Percentiles rank a stretch among this genome's conserved stretches.
Evolutionary conservation across 805 yeast species (phyloP).

Genomic region (Cyberlindnera mississippiensis): DNA sequence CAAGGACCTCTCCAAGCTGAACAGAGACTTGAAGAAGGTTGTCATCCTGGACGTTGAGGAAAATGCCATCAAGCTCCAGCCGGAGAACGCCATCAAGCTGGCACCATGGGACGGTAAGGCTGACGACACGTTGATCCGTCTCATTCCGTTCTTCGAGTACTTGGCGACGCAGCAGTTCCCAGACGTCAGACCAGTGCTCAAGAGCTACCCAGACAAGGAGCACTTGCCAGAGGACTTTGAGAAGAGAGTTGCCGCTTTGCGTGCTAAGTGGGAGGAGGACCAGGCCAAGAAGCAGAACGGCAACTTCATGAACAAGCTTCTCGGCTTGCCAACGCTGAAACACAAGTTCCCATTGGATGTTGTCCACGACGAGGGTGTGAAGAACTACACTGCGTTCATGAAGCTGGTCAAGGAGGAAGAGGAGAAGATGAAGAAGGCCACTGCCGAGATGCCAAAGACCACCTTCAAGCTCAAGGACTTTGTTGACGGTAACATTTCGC

Average conservation of each 20-base stretch:
- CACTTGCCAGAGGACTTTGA: constrained; percentile 76
- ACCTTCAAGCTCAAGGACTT: constrained; percentile 80
- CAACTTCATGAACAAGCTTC: constrained; percentile 52
- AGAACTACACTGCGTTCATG: constrained; percentile 79
- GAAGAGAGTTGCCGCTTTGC: constrained; percentile 69
- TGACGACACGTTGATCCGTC: constrained; percentile 72
- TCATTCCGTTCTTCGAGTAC: constrained; percentile 93
- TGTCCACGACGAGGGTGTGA: constrained; percentile 89
- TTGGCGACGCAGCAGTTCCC: constrained; percentile 79
- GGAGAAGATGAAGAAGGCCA: constrained; percentile 46
- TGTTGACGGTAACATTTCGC: constrained; percentile 73
- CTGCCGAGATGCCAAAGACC: constrained; percentile 78
- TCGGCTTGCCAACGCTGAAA: constrained; percentile 57
- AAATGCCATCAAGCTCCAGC: constrained; percentile 73
- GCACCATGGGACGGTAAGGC: constrained; percentile 83
- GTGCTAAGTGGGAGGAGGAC: constrained; percentile 66
- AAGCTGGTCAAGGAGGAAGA: constrained; percentile 83
- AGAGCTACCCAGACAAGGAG: constrained; percentile 62
- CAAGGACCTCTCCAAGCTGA: constrained; percentile 85
- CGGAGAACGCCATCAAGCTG: constrained; percentile 88
- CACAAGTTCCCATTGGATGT: constrained; percentile 70
- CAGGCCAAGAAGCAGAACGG: constrained; percentile 38
- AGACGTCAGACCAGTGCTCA: constrained; percentile 87
- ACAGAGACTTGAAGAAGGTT: constrained; percentile 84
- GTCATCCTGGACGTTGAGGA: constrained; percentile 75